A percentile compares a stretch with the other conserved stretches of the same genome.
phyloP scores from a whole-genome alignment of 2,329 filamentous ascomycete genomes.

The Claviceps spartinae region DNA sequence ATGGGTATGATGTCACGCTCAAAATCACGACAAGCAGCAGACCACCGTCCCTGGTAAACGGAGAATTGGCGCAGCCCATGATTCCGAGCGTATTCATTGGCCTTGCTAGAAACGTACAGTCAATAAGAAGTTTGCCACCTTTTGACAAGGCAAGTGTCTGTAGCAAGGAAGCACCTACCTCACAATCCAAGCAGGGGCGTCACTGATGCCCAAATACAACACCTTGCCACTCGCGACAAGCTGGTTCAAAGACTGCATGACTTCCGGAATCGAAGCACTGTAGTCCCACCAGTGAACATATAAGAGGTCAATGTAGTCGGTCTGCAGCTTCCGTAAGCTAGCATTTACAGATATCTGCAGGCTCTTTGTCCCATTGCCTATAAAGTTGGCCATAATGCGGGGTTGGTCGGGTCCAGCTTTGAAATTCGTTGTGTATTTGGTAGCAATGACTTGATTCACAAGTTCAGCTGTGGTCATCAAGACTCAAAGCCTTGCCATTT shows the following conservation, averaged over 20 bases:
- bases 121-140: background rate
- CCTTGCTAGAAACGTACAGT: conserved; percentile 27
- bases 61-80: conserved; percentile 58
- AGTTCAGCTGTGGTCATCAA: background rate
- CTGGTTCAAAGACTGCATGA: conserved; percentile 55
- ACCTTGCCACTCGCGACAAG: conserved; percentile 49
- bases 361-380: conserved; percentile 50
- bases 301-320: conserved; percentile 54
- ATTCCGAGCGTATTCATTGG: conserved; percentile 55
- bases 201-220: conserved; percentile 50
- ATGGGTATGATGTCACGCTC: conserved; percentile 32
- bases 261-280: conserved; percentile 48
- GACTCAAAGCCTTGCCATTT: background rate
- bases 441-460: conserved; percentile 43
- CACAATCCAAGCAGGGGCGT: conserved; percentile 58
- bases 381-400: conserved; percentile 36
- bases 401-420: conserved; percentile 25
- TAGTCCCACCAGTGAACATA: conserved; percentile 58
- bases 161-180: conserved; percentile 16
- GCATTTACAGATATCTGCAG: conserved; percentile 39
- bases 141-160: background rate
- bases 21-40: conserved; percentile 24
- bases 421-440: conserved; percentile 53
- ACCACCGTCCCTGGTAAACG: conserved; percentile 31
- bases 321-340: conserved; percentile 49